A percentile compares a stretch with the other conserved stretches of the same genome.
Conservation (phyloP, 2,329 filamentous ascomycete genomes). For the Amauroascus verrucosus region DNA sequence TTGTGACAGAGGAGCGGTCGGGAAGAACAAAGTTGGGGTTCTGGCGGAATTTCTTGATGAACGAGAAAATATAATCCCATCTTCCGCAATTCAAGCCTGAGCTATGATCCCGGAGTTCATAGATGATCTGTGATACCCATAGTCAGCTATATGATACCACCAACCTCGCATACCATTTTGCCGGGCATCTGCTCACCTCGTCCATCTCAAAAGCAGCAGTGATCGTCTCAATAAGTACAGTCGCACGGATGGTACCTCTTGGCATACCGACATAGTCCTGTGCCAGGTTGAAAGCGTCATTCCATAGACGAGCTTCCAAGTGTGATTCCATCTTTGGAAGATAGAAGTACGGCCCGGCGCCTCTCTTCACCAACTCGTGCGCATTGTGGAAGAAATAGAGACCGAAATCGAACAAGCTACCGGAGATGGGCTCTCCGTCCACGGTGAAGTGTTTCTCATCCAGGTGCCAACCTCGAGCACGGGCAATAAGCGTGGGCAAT, state of each 20-base stretch:
- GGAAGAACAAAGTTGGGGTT: slow-evolving; percentile 89
- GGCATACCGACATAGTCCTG: slow-evolving; percentile 88
- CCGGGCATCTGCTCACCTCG: slow-evolving; percentile 43
- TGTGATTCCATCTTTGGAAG: slow-evolving; percentile 97
- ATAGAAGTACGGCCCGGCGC: slow-evolving; percentile 92
- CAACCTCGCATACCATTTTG: neutral
- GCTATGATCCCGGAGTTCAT: slow-evolving; percentile 93
- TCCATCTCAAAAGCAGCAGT: slow-evolving; percentile 99
- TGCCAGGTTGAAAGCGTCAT: slow-evolving; percentile 90
- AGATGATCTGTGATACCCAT: slow-evolving; percentile 63
- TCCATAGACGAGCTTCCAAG: slow-evolving; percentile 94
- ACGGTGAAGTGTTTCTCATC: slow-evolving; percentile 97
- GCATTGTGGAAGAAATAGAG: slow-evolving; percentile 99
- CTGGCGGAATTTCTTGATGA: slow-evolving; percentile 98
- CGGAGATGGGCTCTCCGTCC: slow-evolving; percentile 89
- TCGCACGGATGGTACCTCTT: slow-evolving; percentile 85
- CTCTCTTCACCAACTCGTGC: slow-evolving; percentile 70
- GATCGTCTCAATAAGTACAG: slow-evolving; percentile 96
- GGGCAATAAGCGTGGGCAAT: slow-evolving; percentile 83
- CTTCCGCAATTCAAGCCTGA: slow-evolving; percentile 95
- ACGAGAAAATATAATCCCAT: slow-evolving; percentile 99
- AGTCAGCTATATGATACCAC: neutral
- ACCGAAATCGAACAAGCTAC: slow-evolving; percentile 89
- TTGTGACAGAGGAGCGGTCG: slow-evolving; percentile 81
- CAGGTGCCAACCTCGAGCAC: slow-evolving; percentile 93